phyloP scores from a whole-genome alignment of 2,329 filamentous ascomycete genomes.

The Phyllachora maydis region DNA sequence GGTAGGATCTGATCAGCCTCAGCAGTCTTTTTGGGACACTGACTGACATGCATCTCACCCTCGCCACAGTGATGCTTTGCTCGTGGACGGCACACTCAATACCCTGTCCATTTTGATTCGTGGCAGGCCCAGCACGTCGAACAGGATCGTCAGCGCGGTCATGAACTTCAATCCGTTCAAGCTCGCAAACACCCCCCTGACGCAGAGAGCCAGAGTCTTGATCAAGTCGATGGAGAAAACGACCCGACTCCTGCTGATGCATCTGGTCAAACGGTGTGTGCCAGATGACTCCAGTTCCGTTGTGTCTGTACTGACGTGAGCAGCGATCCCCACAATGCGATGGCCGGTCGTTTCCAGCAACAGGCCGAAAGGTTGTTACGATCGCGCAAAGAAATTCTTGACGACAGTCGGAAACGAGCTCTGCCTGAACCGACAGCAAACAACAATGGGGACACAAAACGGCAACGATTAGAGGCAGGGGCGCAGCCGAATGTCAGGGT shows the following conservation, averaged over 20 bases:
- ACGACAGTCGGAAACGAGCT: conserved; percentile 65
- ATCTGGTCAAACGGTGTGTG: conserved; percentile 56
- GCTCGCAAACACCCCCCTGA: conserved; percentile 56
- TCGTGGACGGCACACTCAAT: conserved; percentile 85
- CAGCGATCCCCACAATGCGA: conserved; percentile 63
- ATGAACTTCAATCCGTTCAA: conserved; percentile 85
- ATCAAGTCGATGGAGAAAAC: conserved; percentile 93
- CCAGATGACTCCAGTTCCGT: neutral
- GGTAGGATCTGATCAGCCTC: conserved; percentile 27
- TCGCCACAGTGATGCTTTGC: conserved; percentile 53
- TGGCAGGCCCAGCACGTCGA: conserved; percentile 58
- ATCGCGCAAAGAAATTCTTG: conserved; percentile 56
- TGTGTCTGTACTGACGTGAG: neutral
- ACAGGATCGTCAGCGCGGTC: conserved; percentile 68
- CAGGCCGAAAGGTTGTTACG: conserved; percentile 70
- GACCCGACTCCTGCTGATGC: conserved; percentile 61
- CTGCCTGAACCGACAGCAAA: conserved; percentile 48
- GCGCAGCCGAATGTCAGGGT: no score
- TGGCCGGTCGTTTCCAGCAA: conserved; percentile 63
- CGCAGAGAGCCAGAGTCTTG: conserved; percentile 59
- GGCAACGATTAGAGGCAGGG: conserved; percentile 46
- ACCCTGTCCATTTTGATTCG: conserved; percentile 68
- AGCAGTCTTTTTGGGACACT: neutral
- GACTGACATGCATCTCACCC: conserved; percentile 4
- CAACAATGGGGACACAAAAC: conserved; percentile 62